Percentiles rank a stretch among this genome's conserved stretches.
These are phyloP conservation scores for Dispira simplex DNA, from an alignment of 192 early-diverging fungal genomes.

Conservation along the genomic window DNA sequence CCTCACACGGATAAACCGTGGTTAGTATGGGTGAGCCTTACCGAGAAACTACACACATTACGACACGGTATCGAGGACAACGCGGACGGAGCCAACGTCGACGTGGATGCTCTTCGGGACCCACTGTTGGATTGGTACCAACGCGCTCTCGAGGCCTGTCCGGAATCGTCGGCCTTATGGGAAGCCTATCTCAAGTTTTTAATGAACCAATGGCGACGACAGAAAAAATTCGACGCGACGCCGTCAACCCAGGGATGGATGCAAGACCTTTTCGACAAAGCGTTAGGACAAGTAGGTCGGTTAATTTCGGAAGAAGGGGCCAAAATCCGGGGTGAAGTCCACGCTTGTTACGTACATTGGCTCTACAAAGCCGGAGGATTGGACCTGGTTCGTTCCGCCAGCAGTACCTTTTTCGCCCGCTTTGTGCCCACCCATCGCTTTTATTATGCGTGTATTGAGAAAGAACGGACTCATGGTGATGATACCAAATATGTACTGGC, in stretches of 20 bases:
- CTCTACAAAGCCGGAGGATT: not conserved
- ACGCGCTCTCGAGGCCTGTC: not conserved
- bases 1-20: not conserved
- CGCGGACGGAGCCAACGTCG: not conserved
- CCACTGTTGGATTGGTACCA: not conserved
- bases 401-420: not conserved
- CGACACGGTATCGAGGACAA: not conserved
- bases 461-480: not conserved
- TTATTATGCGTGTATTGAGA: not conserved
- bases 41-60: not conserved
- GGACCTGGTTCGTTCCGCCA: not conserved
- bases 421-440: not conserved
- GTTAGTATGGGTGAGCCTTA: not conserved
- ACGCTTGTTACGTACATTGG: not conserved
- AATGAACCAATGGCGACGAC: not conserved
- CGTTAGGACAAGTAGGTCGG: not conserved
- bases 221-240: not conserved
- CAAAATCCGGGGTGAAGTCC: not conserved
- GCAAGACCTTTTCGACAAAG: not conserved
- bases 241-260: not conserved
- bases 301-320: not conserved
- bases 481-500: not conserved
- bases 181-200: not conserved
- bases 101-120: not conserved
- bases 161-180: not conserved